A percentile compares a stretch with the other conserved stretches of the same genome.
These are phyloP conservation scores for Leucocoprinus leucothites DNA, from an alignment of 768 basidiomycete species.

Conservation along the genomic window DNA sequence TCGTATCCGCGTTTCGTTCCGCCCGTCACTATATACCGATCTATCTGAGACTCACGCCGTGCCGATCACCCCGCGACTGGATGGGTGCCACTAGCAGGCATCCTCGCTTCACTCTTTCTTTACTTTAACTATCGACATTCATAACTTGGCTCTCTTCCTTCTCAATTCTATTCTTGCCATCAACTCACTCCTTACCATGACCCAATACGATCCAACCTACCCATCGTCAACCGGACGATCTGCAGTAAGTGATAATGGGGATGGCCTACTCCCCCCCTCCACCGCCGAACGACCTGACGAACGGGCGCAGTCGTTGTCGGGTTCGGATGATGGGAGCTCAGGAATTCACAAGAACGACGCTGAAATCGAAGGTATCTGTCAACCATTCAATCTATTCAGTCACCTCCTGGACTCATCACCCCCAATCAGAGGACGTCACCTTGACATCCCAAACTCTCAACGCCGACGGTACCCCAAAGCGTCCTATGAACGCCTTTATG, in stretches of 20 bases:
- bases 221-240: conserved; percentile 7
- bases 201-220: conserved; percentile 11
- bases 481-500: conserved; percentile 95
- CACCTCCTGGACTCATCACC: conserved; percentile 4
- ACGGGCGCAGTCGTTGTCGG: conserved; percentile 45
- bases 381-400: conserved; percentile 2
- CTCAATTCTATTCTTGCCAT: conserved; percentile 13
- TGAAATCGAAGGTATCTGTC: conserved; percentile 43
- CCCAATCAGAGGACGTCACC: conserved; percentile 34
- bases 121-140: conserved; percentile 16
- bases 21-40: conserved; percentile 32
- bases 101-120: conserved; percentile 15
- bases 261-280: conserved; percentile 1
- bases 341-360: conserved; percentile 39
- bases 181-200: conserved; percentile 12
- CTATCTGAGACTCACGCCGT: conserved; percentile 41
- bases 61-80: conserved; percentile 37
- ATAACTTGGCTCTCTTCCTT: conserved; percentile 9
- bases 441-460: conserved; percentile 80
- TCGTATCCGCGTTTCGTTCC: conserved; percentile 43
- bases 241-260: background rate
- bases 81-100: conserved; percentile 18
- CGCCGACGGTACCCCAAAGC: conserved; percentile 83
- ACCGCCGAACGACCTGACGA: conserved; percentile 35
- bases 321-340: conserved; percentile 54